A percentile compares a stretch with the other conserved stretches of the same genome.
phyloP scores from a whole-genome alignment of 768 basidiomycete genomes.

The Solioccasus polychromus region DNA sequence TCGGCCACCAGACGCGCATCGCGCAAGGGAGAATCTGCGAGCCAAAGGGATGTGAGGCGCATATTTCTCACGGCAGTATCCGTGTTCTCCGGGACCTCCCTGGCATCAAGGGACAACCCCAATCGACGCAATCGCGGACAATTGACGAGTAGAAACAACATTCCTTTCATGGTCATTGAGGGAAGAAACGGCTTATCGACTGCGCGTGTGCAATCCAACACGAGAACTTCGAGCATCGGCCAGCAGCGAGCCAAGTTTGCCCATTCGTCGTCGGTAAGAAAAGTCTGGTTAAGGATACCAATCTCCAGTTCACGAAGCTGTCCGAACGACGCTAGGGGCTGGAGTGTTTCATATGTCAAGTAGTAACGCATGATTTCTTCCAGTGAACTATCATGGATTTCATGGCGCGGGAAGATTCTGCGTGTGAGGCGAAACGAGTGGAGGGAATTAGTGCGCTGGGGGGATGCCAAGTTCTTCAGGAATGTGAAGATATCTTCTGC shows the following conservation, averaged over 20 bases:
- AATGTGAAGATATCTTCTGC: no score
- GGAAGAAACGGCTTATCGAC: no score
- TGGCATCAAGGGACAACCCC: neutral
- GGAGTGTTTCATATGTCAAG: neutral
- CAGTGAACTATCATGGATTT: neutral
- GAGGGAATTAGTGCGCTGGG: neutral
- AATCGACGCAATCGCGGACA: neutral
- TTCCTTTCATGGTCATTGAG: neutral
- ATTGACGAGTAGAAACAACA: neutral
- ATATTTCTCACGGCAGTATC: neutral
- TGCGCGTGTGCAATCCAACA: no score
- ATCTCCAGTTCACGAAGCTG: neutral
- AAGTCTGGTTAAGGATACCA: neutral
- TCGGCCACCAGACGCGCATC: neutral
- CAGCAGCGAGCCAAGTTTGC: no score
- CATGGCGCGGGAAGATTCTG: neutral
- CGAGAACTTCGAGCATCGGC: no score
- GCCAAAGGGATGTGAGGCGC: neutral
- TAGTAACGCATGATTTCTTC: no score
- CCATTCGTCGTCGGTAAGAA: no score
- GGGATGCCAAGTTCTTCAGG: neutral
- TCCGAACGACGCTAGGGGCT: neutral
- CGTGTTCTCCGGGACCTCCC: neutral
- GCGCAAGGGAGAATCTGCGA: neutral
- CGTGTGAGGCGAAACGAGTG: neutral